Evolutionary conservation across 495 filamentous ascomycete species (phyloP), one percentile per base, ranked within the genome.

Genomic region (Jackrogersella minutella): DNA sequence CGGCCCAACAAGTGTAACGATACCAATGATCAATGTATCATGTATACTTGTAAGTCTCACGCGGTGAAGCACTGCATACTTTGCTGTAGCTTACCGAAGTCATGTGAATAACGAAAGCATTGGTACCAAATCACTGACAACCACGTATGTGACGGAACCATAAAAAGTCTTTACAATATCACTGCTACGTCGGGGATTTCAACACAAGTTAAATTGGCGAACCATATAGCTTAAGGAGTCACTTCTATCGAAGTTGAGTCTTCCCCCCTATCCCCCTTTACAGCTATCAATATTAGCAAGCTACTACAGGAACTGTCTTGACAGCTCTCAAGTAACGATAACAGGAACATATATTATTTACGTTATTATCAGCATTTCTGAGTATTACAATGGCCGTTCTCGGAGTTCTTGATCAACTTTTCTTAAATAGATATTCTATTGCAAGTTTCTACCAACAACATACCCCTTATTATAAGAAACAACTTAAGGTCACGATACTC

Each of bases 71-170:
- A 44, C 33, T 46, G 34, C 55, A 52, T 46, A 33, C n/a, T 64
- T 39, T 21, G 37, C 60, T 57, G 52, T 65, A 36, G 51, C 66
- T 64, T 69, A 56, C 66, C 44, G 52, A 22, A 51, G 61, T 61
- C 61, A 58, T 58, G 51, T 50, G 56, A 16, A 34, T 43, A 11
- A n/a, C n/a, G 17, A 34, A 40, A 58, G 41, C 16, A 16, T 51
- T 56, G 66, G 55, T 64, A 64, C 55, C 66, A 58, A 69, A 69
- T 64, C 66, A 69, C 24, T 47, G 49, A 21, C 40, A 60, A 60
- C 66, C 66, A 69, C 66, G 60, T 69, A 64, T 56, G 39, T 40
- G 43, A 49, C 17, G 37, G 49, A 47, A 30, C 33, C 46, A 54
- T 33, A 36, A 30, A 16, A 43, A 53, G 41, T 46, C 41, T 56